Evolutionary conservation across 148 eudicot genomes (phyloP).

Genomic region (Limonium bicolor): DNA sequence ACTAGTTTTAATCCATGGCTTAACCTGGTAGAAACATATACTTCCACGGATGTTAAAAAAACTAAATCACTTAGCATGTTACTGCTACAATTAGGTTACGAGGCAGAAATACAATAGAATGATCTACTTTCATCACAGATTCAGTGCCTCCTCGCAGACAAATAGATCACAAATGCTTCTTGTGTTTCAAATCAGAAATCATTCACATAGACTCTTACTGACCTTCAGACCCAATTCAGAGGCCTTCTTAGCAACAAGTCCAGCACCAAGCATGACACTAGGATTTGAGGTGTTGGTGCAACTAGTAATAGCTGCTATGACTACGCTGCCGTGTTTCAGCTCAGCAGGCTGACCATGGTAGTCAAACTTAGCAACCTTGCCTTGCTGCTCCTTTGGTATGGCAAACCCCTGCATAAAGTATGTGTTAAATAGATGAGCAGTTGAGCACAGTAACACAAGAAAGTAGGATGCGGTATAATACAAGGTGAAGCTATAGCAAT

Average conservation of each 20-base stretch:
- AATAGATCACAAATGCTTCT: not conserved
- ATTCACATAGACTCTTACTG: no score
- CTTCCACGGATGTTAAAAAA: no score
- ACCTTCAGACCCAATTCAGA: conserved; percentile 88
- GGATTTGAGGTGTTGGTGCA: conserved; percentile 97
- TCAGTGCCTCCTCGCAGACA: not conserved
- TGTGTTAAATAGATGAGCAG: not conserved
- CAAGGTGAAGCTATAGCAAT: not conserved
- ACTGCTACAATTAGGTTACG: no score
- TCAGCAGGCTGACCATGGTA: conserved; percentile 82
- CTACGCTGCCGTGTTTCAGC: conserved; percentile 82
- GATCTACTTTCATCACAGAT: not conserved
- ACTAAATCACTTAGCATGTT: no score
- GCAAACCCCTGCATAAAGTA: conserved; percentile 50
- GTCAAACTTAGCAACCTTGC: conserved; percentile 60
- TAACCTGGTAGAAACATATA: conserved; percentile 37
- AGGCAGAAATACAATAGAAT: no score
- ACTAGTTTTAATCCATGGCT: conserved; percentile 94
- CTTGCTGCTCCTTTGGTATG: conserved; percentile 64
- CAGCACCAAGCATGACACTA: conserved; percentile 98
- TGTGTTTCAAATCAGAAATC: no score
- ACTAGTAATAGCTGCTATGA: conserved; percentile 91
- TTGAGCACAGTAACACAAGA: not conserved
- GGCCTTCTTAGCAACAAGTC: conserved; percentile 90
- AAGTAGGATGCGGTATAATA: not conserved